These are phyloP conservation scores for Hymenoscyphus infarciens DNA, from an alignment of 2,329 filamentous ascomycete genomes.

Conservation along the genomic window DNA sequence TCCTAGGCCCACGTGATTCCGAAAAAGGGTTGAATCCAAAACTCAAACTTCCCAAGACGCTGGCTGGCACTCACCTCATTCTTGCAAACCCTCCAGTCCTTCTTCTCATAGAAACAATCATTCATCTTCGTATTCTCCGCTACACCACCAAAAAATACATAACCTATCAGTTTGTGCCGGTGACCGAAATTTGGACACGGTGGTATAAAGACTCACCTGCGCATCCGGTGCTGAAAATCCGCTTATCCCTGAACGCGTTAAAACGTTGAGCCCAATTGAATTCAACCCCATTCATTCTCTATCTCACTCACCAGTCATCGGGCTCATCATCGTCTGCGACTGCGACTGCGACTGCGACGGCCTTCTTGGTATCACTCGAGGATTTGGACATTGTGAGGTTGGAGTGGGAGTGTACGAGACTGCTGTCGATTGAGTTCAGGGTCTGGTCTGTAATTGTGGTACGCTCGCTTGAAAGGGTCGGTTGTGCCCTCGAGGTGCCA, in stretches of 20 bases:
- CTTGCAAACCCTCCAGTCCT: constrained; percentile 89
- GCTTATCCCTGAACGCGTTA: constrained; percentile 71
- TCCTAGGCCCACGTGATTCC: constrained; percentile 24
- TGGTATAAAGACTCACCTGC: constrained; percentile 55
- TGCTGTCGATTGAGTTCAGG: not conserved
- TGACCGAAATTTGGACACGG: constrained; percentile 10
- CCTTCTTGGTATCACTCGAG: constrained; percentile 28
- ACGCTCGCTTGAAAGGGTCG: constrained; percentile 26
- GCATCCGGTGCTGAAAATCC: constrained; percentile 95
- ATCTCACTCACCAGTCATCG: constrained; percentile 75
- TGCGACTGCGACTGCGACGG: constrained; percentile 32
- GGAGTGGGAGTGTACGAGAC: constrained; percentile 9
- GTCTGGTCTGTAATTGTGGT: not conserved
- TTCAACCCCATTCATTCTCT: not conserved
- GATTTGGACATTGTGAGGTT: constrained; percentile 31
- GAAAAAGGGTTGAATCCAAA: not conserved
- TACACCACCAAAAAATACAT: constrained; percentile 38
- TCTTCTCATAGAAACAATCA: constrained; percentile 93
- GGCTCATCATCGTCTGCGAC: constrained; percentile 76
- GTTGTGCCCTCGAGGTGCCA: too few relatives aligned
- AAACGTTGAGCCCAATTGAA: not conserved
- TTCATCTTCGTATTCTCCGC: constrained; percentile 88
- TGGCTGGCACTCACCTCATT: constrained; percentile 65
- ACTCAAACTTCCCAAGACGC: not conserved
- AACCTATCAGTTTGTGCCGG: constrained; percentile 1